Conservation (phyloP, 306 rosid species). For the Abrus precatorius region DNA sequence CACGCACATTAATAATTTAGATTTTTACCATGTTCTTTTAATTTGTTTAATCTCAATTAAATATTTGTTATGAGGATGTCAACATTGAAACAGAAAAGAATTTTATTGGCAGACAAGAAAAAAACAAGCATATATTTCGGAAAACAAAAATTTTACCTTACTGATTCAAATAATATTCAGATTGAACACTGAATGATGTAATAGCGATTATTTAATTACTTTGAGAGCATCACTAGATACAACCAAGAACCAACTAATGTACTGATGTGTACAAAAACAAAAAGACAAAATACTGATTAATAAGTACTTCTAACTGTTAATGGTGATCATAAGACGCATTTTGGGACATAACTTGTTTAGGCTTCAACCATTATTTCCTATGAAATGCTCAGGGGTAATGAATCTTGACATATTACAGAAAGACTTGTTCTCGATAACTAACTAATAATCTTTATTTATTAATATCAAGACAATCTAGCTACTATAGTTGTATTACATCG, state of each 20-base stretch:
- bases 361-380: background rate
- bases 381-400: background rate
- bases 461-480: background rate
- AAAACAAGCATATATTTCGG: background rate
- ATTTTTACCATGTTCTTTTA: background rate
- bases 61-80: background rate
- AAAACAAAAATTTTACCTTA: background rate
- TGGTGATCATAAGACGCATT: background rate
- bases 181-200: background rate
- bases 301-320: background rate
- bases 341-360: background rate
- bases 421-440: constrained; percentile 3
- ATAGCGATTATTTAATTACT: background rate
- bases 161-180: background rate
- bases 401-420: background rate
- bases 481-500: background rate
- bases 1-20: too few species aligned
- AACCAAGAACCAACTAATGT: background rate
- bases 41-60: background rate
- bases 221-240: background rate
- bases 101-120: background rate
- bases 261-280: too few species aligned
- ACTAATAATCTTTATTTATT: background rate
- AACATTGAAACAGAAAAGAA: background rate
- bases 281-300: too few species aligned